These are phyloP conservation scores for Amanita rubescens DNA, from an alignment of 768 basidiomycete genomes.

Conservation along the genomic window DNA sequence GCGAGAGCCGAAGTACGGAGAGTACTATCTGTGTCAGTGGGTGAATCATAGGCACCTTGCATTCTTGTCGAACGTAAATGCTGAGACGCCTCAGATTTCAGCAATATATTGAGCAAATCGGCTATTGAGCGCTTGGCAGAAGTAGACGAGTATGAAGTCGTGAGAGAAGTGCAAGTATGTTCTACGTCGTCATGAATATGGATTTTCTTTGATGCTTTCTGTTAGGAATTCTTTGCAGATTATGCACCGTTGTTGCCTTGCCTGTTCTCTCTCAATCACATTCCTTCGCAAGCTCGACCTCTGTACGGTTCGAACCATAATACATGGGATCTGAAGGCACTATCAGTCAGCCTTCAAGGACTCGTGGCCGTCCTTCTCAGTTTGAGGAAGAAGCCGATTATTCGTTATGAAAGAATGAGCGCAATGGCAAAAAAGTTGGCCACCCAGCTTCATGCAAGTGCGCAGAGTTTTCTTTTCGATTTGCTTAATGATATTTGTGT, in stretches of 20 bases:
- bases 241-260: constrained; percentile 83
- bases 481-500: constrained; percentile 7
- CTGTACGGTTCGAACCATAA: constrained; percentile 69
- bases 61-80: constrained; percentile 11
- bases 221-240: constrained; percentile 95
- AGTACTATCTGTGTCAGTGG: constrained; percentile 98
- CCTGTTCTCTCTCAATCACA: constrained; percentile 81
- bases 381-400: constrained; percentile 91
- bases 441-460: constrained; percentile 69
- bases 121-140: constrained; percentile 90
- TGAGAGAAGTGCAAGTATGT: constrained; percentile 90
- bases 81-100: constrained; percentile 66
- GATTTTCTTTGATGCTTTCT: background rate
- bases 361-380: constrained; percentile 84
- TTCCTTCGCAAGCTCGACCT: constrained; percentile 52
- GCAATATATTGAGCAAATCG: constrained; percentile 84
- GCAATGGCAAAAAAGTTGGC: constrained; percentile 88
- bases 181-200: background rate
- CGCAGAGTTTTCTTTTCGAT: background rate
- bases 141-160: constrained; percentile 94
- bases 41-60: constrained; percentile 43
- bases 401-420: constrained; percentile 92
- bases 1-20: constrained; percentile 87
- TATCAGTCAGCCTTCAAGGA: constrained; percentile 74
- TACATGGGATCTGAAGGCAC: constrained; percentile 65